Conservation (phyloP, 2,329 filamentous ascomycete genomes). For the Myriosclerotinia curreyana region DNA sequence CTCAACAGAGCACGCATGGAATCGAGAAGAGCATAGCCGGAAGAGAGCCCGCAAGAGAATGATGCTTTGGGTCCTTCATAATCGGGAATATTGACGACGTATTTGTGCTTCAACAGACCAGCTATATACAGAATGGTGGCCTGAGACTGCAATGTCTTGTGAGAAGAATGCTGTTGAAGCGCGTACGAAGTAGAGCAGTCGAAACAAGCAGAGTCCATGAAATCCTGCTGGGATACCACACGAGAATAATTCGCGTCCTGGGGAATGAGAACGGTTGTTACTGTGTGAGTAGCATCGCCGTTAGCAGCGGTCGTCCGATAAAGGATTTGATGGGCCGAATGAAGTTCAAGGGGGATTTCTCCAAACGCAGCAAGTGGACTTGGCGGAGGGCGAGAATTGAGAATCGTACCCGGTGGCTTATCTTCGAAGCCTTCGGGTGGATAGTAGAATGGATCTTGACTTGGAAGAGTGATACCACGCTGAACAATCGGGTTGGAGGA, state of each 20-base stretch:
- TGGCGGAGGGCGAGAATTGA: constrained; percentile 26
- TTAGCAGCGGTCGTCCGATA: constrained; percentile 43
- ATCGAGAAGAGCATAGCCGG: constrained; percentile 28
- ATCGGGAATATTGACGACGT: constrained; percentile 27
- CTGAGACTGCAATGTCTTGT: constrained; percentile 37
- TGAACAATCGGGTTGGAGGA: background rate
- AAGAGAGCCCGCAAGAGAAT: constrained; percentile 22
- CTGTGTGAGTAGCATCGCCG: constrained; percentile 41
- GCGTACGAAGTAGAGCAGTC: constrained; percentile 43
- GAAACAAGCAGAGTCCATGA: constrained; percentile 43
- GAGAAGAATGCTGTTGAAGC: constrained; percentile 9
- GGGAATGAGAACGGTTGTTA: constrained; percentile 43
- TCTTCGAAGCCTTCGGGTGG: constrained; percentile 37
- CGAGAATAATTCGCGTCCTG: background rate
- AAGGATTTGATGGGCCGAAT: constrained; percentile 40
- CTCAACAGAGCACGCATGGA: constrained; percentile 26
- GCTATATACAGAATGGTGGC: constrained; percentile 26
- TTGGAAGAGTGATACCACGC: constrained; percentile 32
- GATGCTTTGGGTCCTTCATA: constrained; percentile 28
- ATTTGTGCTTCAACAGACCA: constrained; percentile 20
- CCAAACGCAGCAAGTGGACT: constrained; percentile 37
- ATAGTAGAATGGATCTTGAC: constrained; percentile 42
- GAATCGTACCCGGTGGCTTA: constrained; percentile 39
- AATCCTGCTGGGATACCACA: constrained; percentile 46
- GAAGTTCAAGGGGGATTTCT: constrained; percentile 24